A percentile compares a stretch with the other conserved stretches of the same genome.
Conservation (phyloP, 2,329 filamentous ascomycete genomes). For the Cercospora canescens region DNA sequence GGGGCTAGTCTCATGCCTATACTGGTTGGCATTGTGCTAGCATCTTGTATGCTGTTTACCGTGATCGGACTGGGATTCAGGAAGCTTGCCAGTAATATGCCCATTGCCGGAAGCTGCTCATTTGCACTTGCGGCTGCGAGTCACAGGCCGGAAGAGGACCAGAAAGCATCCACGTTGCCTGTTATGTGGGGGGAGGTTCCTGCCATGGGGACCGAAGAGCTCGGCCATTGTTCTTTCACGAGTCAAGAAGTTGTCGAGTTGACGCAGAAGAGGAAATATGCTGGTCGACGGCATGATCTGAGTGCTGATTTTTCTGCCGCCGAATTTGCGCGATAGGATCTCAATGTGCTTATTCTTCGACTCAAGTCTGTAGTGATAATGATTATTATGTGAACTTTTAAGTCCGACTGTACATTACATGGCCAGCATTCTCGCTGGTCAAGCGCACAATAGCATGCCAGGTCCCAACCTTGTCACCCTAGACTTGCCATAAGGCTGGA, state of each 20-base stretch:
- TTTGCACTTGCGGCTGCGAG: slow-evolving; percentile 25
- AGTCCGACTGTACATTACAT: too few species aligned
- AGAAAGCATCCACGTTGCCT: slow-evolving; percentile 20
- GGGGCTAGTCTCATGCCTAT: background rate
- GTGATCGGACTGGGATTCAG: slow-evolving; percentile 12
- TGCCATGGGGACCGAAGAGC: slow-evolving; percentile 5
- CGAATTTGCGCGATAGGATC: too few species aligned
- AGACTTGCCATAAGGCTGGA: too few species aligned
- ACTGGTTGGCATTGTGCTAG: background rate
- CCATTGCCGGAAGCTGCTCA: slow-evolving; percentile 22
- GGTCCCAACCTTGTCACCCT: too few species aligned
- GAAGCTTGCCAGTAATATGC: slow-evolving; percentile 19
- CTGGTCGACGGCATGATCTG: background rate
- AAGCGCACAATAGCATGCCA: too few species aligned
- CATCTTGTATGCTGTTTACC: slow-evolving; percentile 2
- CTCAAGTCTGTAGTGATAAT: too few species aligned
- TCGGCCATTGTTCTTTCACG: slow-evolving; percentile 25
- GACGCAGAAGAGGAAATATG: background rate
- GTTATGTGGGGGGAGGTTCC: slow-evolving; percentile 25
- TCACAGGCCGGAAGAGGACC: slow-evolving; percentile 20
- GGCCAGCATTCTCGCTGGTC: too few species aligned
- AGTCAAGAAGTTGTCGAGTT: background rate
- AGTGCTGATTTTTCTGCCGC: too few species aligned
- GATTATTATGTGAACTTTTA: too few species aligned
- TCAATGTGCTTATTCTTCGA: too few species aligned